Conservation (phyloP, 208 protist species). For the Leishmania martiniquensis region DNA sequence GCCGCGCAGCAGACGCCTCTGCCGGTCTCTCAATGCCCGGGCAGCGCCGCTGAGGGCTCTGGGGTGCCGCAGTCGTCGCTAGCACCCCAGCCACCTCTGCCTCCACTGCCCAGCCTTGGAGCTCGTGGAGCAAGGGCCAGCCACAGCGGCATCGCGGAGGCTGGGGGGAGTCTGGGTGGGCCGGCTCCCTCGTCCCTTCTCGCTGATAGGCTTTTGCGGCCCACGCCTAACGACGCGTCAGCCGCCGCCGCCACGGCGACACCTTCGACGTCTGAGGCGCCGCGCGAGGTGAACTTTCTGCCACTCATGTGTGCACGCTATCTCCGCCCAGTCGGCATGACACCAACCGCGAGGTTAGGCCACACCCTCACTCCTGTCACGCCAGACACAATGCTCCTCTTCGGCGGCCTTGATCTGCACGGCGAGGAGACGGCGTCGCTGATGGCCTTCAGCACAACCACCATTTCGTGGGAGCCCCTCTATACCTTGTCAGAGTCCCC, state of each 20-base stretch:
- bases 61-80: constrained; percentile 2
- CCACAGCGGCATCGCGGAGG: neutral
- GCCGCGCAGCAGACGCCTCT: neutral
- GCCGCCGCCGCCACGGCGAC: neutral
- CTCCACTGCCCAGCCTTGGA: constrained; percentile 22
- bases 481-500: constrained; percentile 38
- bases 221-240: neutral
- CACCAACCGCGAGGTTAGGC: constrained; percentile 64
- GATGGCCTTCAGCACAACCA: constrained; percentile 65
- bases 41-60: neutral
- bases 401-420: constrained; percentile 65
- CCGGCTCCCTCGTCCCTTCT: neutral
- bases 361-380: constrained; percentile 72
- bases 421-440: constrained; percentile 48
- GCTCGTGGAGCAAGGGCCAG: neutral
- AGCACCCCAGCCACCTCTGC: constrained; percentile 11
- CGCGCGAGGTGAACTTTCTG: constrained; percentile 78
- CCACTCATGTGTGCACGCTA: constrained; percentile 84
- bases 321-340: constrained; percentile 62
- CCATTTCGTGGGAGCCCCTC: constrained; percentile 72
- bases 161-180: neutral
- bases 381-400: constrained; percentile 50
- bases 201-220: neutral
- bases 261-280: neutral
- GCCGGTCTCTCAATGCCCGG: neutral